phyloP scores from a whole-genome alignment of 495 filamentous ascomycete species.

The Neurospora cerealis region DNA sequence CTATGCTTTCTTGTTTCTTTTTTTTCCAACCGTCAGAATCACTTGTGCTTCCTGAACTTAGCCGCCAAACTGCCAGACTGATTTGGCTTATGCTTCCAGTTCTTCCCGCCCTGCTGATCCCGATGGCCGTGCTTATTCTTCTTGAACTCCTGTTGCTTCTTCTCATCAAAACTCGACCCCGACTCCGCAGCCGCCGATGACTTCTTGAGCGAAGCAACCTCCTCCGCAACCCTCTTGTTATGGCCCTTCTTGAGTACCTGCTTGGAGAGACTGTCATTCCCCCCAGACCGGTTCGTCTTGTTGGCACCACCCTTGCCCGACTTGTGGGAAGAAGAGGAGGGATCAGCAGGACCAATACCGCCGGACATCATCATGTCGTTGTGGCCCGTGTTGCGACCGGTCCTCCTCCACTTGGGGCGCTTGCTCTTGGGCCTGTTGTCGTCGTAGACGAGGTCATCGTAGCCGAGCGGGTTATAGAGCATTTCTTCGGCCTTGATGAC shows the following conservation, averaged over 20 bases:
- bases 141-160: not conserved
- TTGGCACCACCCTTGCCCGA: not conserved
- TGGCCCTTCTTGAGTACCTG: slow-evolving; percentile 8
- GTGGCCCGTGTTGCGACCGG: not conserved
- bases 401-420: not conserved
- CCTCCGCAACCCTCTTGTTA: slow-evolving; percentile 4
- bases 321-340: not conserved
- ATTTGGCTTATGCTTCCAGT: not conserved
- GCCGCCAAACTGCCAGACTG: not conserved
- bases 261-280: slow-evolving; percentile 2
- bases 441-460: slow-evolving; percentile 18
- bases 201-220: not conserved
- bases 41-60: not conserved
- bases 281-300: not conserved
- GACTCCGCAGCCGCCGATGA: not conserved
- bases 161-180: not conserved
- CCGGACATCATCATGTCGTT: slow-evolving; percentile 11
- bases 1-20: not conserved
- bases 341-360: slow-evolving; percentile 2
- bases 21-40: not conserved
- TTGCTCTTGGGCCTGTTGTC: not conserved
- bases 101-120: not conserved
- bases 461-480: slow-evolving; percentile 16
- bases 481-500: slow-evolving; percentile 11
- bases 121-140: not conserved